Evolutionary conservation across 1,139 yeast genomes (phyloP).

Genomic region (Pichia cactophila): DNA sequence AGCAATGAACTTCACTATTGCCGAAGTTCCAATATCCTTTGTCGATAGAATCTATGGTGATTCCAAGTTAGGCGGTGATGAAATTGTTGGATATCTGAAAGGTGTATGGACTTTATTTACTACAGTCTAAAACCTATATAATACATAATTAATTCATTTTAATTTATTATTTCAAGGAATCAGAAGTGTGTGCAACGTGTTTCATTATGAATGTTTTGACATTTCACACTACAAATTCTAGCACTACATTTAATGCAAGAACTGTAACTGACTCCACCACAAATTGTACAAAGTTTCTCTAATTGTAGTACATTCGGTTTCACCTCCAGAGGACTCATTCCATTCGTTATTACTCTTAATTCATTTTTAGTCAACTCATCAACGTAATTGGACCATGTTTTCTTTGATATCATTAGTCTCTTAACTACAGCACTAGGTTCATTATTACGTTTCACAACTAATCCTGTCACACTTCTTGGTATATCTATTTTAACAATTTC

Average conservation of each 20-base stretch:
- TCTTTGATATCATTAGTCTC: slow-evolving; percentile 32
- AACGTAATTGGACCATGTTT: slow-evolving; percentile 32
- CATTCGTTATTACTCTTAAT: slow-evolving; percentile 16
- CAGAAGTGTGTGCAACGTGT: slow-evolving; percentile 31
- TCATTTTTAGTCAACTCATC: slow-evolving; percentile 31
- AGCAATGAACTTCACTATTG: slow-evolving; percentile 60
- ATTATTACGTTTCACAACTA: slow-evolving; percentile 15
- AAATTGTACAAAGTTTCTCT: slow-evolving; percentile 36
- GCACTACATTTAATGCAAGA: slow-evolving; percentile 33
- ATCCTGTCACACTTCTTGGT: slow-evolving; percentile 27
- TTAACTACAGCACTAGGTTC: slow-evolving; percentile 27
- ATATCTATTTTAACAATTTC: slow-evolving; percentile 31
- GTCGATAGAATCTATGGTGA: slow-evolving; percentile 80
- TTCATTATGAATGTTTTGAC: slow-evolving; percentile 34
- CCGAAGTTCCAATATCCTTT: slow-evolving; percentile 74
- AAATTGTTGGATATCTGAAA: slow-evolving; percentile 68
- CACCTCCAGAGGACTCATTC: slow-evolving; percentile 20
- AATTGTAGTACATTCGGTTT: slow-evolving; percentile 27
- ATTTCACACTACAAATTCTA: slow-evolving; percentile 34
- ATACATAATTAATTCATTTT: not conserved
- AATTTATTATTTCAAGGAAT: not conserved
- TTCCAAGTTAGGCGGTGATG: slow-evolving; percentile 75
- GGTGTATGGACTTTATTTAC: slow-evolving; percentile 70
- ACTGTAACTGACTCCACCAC: slow-evolving; percentile 35
- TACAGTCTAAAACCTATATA: slow-evolving; percentile 35